Evolutionary conservation across 1,284 basidiomycete genomes (phyloP), one percentile per base, ranked within the genome.

Genomic region (Microbotryum scabiosae): DNA sequence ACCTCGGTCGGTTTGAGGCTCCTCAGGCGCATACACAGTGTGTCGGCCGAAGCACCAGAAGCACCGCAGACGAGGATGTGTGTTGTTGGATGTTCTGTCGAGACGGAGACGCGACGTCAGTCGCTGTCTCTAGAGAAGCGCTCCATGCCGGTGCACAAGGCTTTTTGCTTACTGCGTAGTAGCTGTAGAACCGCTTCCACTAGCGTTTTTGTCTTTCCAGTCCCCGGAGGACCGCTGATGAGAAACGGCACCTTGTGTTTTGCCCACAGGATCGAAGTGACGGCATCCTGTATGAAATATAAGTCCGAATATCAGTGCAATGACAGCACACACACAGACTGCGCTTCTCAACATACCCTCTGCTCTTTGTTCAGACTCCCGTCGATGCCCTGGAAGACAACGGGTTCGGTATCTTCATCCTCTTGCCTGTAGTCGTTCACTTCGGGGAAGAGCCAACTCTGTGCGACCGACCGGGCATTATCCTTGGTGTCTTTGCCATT

Each of bases 11-110:
- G 66, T 65, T 73, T 65, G 4, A 75, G 67, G 2, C 54, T 53
- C 16, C 56, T 55, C 1, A 78, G 68, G 5, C 77, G 71, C 5
- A 70, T 56, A 0, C 73, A 73, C n/a, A 78, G 59, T 7, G 75
- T 77, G 60, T 78, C 77, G n/a, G 76, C 71, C 0, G 76, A 75
- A 6, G 76, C 69, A 52, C 75, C 74, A 10, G 74, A 75, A 0
- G 76, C 74, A 4, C 75, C 77, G 51, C 70, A 73, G 20, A 77
- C 69, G 3, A 78, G 71, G 32, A 78, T 61, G 12, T 66, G 62
- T 2, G 75, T 63, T 9, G 67, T 30, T 0, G 72, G 69, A 26
- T 74, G 54, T 2, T 59, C 57, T 60, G 54, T n/a, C 14, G 3
- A n/a, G 32, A 16, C 4, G 41, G 18, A 26, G 28, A 47, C 41